phyloP scores from a whole-genome alignment of 2,329 filamentous ascomycete genomes.

The Aspergillus costaricaensis region DNA sequence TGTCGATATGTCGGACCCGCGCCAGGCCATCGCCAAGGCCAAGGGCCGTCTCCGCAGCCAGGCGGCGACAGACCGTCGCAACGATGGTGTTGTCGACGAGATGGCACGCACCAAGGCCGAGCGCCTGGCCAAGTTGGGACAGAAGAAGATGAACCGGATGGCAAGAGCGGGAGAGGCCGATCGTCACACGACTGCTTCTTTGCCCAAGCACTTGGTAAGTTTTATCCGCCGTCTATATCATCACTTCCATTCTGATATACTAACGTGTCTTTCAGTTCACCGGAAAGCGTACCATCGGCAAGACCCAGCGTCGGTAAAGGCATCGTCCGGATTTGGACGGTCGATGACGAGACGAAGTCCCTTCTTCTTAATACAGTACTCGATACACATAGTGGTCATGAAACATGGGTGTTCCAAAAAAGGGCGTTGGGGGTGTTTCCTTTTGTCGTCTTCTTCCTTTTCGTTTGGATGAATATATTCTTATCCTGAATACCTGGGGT shows the following conservation, averaged over 20 bases:
- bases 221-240: slow-evolving; percentile 10
- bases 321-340: slow-evolving; percentile 10
- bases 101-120: slow-evolving; percentile 74
- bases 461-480: slow-evolving; percentile 25
- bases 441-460: slow-evolving; percentile 25
- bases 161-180: slow-evolving; percentile 96
- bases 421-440: slow-evolving; percentile 20
- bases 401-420: slow-evolving; percentile 19
- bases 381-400: slow-evolving; percentile 19
- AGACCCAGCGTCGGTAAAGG: slow-evolving; percentile 59
- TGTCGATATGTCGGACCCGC: slow-evolving; percentile 42
- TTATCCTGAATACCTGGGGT: neutral
- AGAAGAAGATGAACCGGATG: slow-evolving; percentile 99
- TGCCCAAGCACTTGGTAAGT: slow-evolving; percentile 89
- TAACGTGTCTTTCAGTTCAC: slow-evolving; percentile 62
- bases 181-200: slow-evolving; percentile 76
- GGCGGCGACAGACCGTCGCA: slow-evolving; percentile 50
- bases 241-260: slow-evolving; percentile 9
- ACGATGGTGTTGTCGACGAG: slow-evolving; percentile 64
- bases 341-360: slow-evolving; percentile 31
- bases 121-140: slow-evolving; percentile 80
- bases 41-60: slow-evolving; percentile 68
- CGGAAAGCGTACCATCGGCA: slow-evolving; percentile 93
- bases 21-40: slow-evolving; percentile 62
- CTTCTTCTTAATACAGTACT: slow-evolving; percentile 29